Percentiles rank a stretch among this genome's conserved stretches.
phyloP scores from a whole-genome alignment of 1,284 basidiomycete genomes.

The Tylopilus sp. region DNA sequence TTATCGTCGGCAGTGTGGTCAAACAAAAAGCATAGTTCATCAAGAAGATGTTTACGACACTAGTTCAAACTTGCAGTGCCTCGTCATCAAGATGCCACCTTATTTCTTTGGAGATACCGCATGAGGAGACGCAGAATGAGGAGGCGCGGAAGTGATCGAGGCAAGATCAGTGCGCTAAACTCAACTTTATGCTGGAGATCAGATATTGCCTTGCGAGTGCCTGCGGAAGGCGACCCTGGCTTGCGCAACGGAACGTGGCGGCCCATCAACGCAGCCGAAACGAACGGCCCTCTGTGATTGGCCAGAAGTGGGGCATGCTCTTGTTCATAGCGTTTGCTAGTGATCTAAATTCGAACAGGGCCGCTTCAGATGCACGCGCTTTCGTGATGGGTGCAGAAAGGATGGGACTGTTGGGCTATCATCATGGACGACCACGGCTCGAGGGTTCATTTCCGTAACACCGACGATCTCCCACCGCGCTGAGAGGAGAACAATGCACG shows the following conservation, averaged over 20 bases:
- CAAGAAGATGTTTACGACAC: constrained; percentile 7
- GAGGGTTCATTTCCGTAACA: constrained; percentile 3
- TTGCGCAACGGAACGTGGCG: not conserved
- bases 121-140: not conserved
- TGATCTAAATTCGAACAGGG: not conserved
- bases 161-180: constrained; percentile 7
- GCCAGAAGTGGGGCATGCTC: not conserved
- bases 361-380: not conserved
- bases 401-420: not conserved
- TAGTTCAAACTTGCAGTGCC: not conserved
- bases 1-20: not conserved
- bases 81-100: not conserved
- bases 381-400: not conserved
- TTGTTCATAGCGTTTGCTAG: not conserved
- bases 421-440: not conserved
- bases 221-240: not conserved
- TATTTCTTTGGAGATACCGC: not conserved
- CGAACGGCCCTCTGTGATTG: not conserved
- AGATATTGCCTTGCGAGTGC: not conserved
- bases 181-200: not conserved
- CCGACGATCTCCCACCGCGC: not conserved
- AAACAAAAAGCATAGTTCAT: constrained; percentile 6
- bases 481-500: constrained; percentile 5
- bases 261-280: not conserved
- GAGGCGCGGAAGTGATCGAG: constrained; percentile 1